Conservation (phyloP, 768 basidiomycete genomes). For the Dacryopinax spathularia region DNA sequence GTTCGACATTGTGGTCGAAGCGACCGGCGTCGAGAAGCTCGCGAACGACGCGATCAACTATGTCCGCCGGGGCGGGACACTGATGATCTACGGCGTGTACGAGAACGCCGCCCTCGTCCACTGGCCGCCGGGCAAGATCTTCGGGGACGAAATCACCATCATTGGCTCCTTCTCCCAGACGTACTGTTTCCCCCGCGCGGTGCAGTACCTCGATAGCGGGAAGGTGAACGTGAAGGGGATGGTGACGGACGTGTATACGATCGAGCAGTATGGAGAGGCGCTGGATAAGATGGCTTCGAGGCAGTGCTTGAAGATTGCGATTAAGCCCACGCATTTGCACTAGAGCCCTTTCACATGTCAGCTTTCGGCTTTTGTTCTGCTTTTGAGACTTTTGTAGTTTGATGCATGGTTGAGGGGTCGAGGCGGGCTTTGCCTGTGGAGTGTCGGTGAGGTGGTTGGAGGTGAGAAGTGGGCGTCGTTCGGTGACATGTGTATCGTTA, state of each 20-base stretch:
- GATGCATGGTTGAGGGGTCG: too few relatives aligned
- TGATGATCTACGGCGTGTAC: slow-evolving; percentile 86
- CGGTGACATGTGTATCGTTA: too few relatives aligned
- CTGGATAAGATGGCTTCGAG: slow-evolving; percentile 52
- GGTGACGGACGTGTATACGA: slow-evolving; percentile 45
- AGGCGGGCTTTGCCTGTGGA: too few relatives aligned
- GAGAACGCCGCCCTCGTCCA: slow-evolving; percentile 69
- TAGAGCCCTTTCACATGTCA: too few relatives aligned
- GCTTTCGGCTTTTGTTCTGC: too few relatives aligned
- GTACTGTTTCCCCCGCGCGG: slow-evolving; percentile 79
- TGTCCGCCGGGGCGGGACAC: slow-evolving; percentile 67
- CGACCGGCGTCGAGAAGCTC: slow-evolving; percentile 70
- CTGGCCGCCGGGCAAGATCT: slow-evolving; percentile 77
- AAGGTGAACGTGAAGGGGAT: slow-evolving; percentile 74
- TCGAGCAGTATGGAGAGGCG: slow-evolving; percentile 49
- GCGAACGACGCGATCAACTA: slow-evolving; percentile 85
- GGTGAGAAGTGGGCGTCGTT: too few relatives aligned
- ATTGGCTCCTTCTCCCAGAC: slow-evolving; percentile 85
- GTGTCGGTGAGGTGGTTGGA: too few relatives aligned
- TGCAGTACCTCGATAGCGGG: slow-evolving; percentile 76
- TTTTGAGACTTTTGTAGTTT: too few relatives aligned
- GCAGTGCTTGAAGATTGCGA: slow-evolving; percentile 19
- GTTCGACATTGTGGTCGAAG: slow-evolving; percentile 75
- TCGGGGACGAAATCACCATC: slow-evolving; percentile 64
- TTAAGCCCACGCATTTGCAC: slow-evolving; percentile 6